Base-by-base conservation (phyloP, 192 early-diverging fungal genomes). In the Entophlyctis helioformis region DNA sequence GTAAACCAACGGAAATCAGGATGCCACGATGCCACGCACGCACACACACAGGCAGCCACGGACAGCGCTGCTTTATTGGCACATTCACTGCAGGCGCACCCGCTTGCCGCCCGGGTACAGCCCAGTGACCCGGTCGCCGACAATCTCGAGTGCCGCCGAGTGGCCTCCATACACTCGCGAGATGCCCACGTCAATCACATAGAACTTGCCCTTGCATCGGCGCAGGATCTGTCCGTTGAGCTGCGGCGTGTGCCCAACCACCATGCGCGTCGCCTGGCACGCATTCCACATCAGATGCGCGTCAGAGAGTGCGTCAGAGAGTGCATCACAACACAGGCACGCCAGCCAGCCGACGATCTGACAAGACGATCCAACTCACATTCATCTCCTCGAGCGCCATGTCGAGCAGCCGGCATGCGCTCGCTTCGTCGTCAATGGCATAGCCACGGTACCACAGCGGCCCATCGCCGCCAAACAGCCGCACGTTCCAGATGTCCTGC, bases 121-220 rank as follows among this genome's bases (percentile, higher is more conserved):
- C 6, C 64, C 77, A 31, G 50, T 62, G 1, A 81, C 65, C 4
- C 43, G 47, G 31, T 83, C 65, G 25, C 76, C 78, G 4, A 73
- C 44, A 25, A 87, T 87, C 54, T 87, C 80, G 18, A 87, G 49
- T 1, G 79, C 81, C 13, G 82, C 84, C 23, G 62, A 63, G 52
- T 83, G 58, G 4, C 72, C 57, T n/a, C 80, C 84, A 60, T 84
- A 87, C 22, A 59, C 69, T 10, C 42, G 44, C 29, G 77, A 79
- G 31, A 84, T 82, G 16, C 84, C 84, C 20, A 83, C 78, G 47
- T 87, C 84, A 48, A 87, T 77, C 25, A 84, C 60, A 42, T 76
- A 56, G 23, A 79, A 66, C 21, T 62, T 61, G 12, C 72, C 72
- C 28, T 74, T 56, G 54, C 79, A 87, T 0, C 76, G 62, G 19